phyloP scores from a whole-genome alignment of 2,329 filamentous ascomycete species.

The Fusarium tuaranense region DNA sequence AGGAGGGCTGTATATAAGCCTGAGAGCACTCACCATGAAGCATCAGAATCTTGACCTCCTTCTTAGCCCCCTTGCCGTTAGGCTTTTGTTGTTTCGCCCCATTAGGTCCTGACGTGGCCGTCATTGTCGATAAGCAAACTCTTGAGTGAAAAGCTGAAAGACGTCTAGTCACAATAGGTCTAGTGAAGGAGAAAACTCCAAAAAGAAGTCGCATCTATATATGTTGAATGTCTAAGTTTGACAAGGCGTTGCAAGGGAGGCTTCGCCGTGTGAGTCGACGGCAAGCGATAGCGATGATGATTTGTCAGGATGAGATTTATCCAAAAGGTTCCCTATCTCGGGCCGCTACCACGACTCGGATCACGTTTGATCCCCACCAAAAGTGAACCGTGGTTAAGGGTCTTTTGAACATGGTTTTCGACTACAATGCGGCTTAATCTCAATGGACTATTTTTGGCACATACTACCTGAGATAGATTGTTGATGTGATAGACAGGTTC shows the following conservation, averaged over 20 bases:
- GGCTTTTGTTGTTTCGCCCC: conserved; percentile 42
- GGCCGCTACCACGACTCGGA: conserved; percentile 33
- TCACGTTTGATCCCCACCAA: conserved; percentile 34
- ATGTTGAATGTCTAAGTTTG: background rate
- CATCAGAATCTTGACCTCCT: conserved; percentile 77
- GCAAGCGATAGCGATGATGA: conserved; percentile 41
- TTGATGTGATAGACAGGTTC: background rate
- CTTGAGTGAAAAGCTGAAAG: conserved; percentile 12
- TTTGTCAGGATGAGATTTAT: conserved; percentile 42
- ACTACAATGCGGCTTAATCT: background rate
- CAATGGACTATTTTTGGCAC: background rate
- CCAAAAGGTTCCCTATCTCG: conserved; percentile 10
- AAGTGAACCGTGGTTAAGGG: background rate
- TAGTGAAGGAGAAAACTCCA: conserved; percentile 23
- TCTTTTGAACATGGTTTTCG: background rate
- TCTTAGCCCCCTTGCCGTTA: conserved; percentile 55
- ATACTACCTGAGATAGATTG: background rate
- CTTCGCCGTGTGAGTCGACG: conserved; percentile 39
- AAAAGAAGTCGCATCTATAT: conserved; percentile 39
- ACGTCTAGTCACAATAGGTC: conserved; percentile 28
- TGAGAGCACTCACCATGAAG: conserved; percentile 69
- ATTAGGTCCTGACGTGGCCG: conserved; percentile 32
- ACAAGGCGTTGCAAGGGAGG: background rate
- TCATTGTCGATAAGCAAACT: conserved; percentile 42
- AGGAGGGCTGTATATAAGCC: too few species aligned